These are phyloP conservation scores for Microsporum audouinii DNA, from an alignment of 2,329 filamentous ascomycete species.

Conservation along the genomic window DNA sequence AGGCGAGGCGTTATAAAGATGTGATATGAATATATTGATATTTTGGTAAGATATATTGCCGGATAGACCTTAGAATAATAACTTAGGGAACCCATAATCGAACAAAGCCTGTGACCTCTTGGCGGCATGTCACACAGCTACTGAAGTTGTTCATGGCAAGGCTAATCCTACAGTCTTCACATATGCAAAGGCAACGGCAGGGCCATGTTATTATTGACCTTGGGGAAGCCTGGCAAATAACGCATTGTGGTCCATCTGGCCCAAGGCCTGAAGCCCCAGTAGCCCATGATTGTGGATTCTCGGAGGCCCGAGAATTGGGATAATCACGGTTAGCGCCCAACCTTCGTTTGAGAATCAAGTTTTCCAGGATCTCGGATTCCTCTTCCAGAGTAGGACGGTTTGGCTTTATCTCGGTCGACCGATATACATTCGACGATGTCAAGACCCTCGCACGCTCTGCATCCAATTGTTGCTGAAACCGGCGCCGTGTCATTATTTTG, in stretches of 20 bases:
- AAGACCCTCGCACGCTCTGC: slow-evolving; percentile 60
- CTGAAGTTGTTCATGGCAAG: slow-evolving; percentile 96
- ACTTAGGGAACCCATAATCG: slow-evolving; percentile 69
- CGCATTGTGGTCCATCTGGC: slow-evolving; percentile 68
- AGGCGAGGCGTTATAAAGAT: background rate
- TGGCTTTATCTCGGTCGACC: slow-evolving; percentile 7
- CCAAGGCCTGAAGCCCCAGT: slow-evolving; percentile 63
- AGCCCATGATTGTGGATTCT: slow-evolving; percentile 45
- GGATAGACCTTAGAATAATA: background rate
- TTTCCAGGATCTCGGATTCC: slow-evolving; percentile 48
- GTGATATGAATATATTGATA: background rate
- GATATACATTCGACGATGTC: slow-evolving; percentile 26
- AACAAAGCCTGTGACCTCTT: slow-evolving; percentile 79
- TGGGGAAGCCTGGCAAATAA: slow-evolving; percentile 80
- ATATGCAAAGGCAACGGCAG: slow-evolving; percentile 84
- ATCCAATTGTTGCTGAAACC: slow-evolving; percentile 57
- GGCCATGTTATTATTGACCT: slow-evolving; percentile 92
- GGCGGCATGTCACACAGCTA: slow-evolving; percentile 86
- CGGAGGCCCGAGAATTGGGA: slow-evolving; percentile 4
- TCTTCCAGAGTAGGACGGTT: slow-evolving; percentile 37
- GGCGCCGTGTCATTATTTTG: slow-evolving; percentile 67
- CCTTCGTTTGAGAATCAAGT: slow-evolving; percentile 46
- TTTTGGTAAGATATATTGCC: background rate
- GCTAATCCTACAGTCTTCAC: slow-evolving; percentile 87
- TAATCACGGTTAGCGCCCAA: slow-evolving; percentile 19